Evolutionary conservation across 2,329 filamentous ascomycete species (phyloP).

Genomic region (Dryadomyces sulphureus): DNA sequence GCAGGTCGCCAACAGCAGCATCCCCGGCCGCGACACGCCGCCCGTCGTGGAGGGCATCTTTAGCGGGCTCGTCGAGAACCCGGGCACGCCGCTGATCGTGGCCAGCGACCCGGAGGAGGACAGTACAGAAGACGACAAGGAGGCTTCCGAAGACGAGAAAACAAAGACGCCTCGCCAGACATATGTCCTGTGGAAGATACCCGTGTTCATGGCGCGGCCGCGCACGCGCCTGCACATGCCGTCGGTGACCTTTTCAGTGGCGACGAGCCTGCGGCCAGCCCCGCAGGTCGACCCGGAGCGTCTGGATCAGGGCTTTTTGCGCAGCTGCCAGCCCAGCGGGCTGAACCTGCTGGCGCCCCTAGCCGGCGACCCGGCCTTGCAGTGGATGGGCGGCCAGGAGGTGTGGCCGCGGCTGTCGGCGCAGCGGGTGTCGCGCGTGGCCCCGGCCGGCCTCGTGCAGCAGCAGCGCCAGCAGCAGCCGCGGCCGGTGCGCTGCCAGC

Average conservation of each 20-base stretch:
- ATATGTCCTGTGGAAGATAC: conserved; percentile 45
- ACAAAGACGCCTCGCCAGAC: conserved; percentile 20
- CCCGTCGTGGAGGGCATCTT: conserved; percentile 45
- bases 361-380: conserved; percentile 45
- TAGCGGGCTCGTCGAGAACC: conserved; percentile 33
- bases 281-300: conserved; percentile 12
- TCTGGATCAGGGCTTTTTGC: conserved; percentile 41
- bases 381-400: conserved; percentile 26
- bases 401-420: conserved; percentile 53
- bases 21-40: conserved; percentile 27
- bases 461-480: conserved; percentile 19
- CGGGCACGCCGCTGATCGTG: conserved; percentile 34
- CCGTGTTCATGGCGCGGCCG: conserved; percentile 42
- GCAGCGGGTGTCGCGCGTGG: conserved; percentile 58
- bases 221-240: conserved; percentile 52
- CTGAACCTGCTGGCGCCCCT: conserved; percentile 69
- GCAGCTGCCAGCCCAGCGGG: conserved; percentile 52
- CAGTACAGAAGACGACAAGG: conserved; percentile 9
- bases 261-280: conserved; percentile 42
- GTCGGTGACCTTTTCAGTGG: conserved; percentile 48
- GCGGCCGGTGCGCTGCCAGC: conserved; percentile 43
- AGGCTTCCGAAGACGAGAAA: neutral
- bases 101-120: conserved; percentile 22
- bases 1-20: conserved; percentile 43
- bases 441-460: conserved; percentile 30